These are phyloP conservation scores for Arctium minus DNA, from an alignment of 129 eudicot species.

Conservation along the genomic window DNA sequence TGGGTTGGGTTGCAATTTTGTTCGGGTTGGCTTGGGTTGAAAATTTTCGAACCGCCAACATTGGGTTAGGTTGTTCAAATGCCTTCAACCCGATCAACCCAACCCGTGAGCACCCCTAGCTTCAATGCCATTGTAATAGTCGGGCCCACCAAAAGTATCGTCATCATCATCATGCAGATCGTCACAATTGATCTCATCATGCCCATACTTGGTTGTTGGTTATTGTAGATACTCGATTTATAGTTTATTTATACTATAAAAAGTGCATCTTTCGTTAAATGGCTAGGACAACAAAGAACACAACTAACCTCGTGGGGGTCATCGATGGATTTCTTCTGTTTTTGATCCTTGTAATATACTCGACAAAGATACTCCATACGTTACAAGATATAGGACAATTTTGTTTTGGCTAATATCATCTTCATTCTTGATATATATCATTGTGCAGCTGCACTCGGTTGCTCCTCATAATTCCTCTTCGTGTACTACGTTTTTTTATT, in stretches of 20 bases:
- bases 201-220: slow-evolving; percentile 9
- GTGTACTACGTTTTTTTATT: background rate
- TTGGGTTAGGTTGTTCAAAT: no score
- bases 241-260: slow-evolving; percentile 12
- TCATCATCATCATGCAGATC: slow-evolving; percentile 5
- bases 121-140: slow-evolving; percentile 26
- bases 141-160: slow-evolving; percentile 11
- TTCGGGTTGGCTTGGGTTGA: no score
- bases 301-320: background rate
- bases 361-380: background rate
- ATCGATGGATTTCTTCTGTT: background rate
- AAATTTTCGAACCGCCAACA: no score
- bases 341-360: background rate
- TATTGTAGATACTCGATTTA: background rate
- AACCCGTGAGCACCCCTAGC: background rate
- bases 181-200: slow-evolving; percentile 12
- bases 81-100: no score
- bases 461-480: background rate
- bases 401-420: background rate
- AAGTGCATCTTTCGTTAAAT: slow-evolving; percentile 4
- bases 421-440: background rate
- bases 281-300: slow-evolving; percentile 10
- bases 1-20: no score
- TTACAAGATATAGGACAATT: background rate
- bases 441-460: background rate